These are phyloP conservation scores for Fusarium austroafricanum DNA, from an alignment of 2,329 filamentous ascomycete genomes.

Conservation along the genomic window DNA sequence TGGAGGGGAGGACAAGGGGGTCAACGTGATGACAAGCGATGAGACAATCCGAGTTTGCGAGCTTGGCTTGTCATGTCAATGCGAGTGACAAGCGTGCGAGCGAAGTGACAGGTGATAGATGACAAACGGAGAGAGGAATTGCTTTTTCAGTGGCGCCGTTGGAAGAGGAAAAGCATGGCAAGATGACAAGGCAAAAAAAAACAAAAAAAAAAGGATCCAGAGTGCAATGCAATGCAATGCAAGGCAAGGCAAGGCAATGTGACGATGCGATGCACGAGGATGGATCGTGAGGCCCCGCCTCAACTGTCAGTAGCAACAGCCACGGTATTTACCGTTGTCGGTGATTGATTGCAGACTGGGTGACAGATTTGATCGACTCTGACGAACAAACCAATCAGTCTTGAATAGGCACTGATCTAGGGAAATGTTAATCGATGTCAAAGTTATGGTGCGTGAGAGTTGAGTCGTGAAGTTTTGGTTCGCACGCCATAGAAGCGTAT, in stretches of 20 bases:
- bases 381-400: not conserved
- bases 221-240: slow-evolving; percentile 1
- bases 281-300: slow-evolving; percentile 30
- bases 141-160: slow-evolving; percentile 24
- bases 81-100: not conserved
- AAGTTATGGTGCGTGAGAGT: not conserved
- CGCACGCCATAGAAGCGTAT: not conserved
- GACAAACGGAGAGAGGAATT: slow-evolving; percentile 21
- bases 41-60: slow-evolving; percentile 38
- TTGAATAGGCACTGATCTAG: not conserved
- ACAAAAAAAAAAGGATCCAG: not conserved
- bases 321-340: slow-evolving; percentile 3
- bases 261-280: slow-evolving; percentile 23
- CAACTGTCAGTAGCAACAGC: slow-evolving; percentile 29
- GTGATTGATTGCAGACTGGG: not conserved
- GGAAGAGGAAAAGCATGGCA: slow-evolving; percentile 8
- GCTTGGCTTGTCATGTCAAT: slow-evolving; percentile 8
- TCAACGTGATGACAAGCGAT: slow-evolving; percentile 38
- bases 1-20: slow-evolving; percentile 45
- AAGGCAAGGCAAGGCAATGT: not conserved
- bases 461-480: slow-evolving; percentile 28
- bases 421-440: not conserved
- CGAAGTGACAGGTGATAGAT: slow-evolving; percentile 7
- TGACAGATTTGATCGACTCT: not conserved
- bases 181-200: not conserved